phyloP scores from a whole-genome alignment of 2,329 filamentous ascomycete species.

The Ophiostoma pallidulum region DNA sequence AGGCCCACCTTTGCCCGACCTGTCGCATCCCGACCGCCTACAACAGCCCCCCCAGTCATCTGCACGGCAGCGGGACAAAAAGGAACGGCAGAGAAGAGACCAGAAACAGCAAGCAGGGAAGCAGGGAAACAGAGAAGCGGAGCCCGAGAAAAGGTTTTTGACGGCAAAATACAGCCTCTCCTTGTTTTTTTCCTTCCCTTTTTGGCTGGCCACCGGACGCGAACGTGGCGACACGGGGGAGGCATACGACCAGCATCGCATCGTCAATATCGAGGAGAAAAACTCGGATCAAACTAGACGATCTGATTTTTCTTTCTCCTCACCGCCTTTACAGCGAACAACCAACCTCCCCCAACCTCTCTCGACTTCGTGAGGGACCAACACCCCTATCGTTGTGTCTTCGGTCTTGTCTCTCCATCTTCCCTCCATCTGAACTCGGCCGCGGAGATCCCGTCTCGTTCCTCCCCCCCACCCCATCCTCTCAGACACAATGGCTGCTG shows the following conservation, averaged over 20 bases:
- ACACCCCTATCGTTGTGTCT: too few species aligned
- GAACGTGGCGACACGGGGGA: conserved; percentile 2
- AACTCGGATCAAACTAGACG: neutral
- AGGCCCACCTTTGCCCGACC: neutral
- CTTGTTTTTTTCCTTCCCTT: neutral
- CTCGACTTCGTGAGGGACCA: neutral
- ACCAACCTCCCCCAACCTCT: neutral
- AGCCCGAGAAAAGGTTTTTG: too few species aligned
- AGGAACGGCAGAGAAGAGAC: neutral
- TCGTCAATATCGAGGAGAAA: conserved; percentile 5
- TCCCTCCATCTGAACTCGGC: neutral
- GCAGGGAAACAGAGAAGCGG: too few species aligned
- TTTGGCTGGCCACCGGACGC: neutral
- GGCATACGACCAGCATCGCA: conserved; percentile 1
- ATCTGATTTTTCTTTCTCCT: conserved; percentile 1
- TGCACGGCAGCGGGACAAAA: neutral
- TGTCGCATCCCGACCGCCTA: neutral
- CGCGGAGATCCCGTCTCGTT: neutral
- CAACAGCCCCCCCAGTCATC: too few species aligned
- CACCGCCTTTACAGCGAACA: conserved; percentile 5
- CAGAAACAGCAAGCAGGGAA: neutral
- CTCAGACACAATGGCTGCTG: conserved; percentile 12
- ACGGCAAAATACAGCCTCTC: neutral
- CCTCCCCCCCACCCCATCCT: neutral
- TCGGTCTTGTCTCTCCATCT: neutral